Evolutionary conservation across 208 protist genomes (phyloP).

Genomic region (Trypanosoma lewisi): DNA sequence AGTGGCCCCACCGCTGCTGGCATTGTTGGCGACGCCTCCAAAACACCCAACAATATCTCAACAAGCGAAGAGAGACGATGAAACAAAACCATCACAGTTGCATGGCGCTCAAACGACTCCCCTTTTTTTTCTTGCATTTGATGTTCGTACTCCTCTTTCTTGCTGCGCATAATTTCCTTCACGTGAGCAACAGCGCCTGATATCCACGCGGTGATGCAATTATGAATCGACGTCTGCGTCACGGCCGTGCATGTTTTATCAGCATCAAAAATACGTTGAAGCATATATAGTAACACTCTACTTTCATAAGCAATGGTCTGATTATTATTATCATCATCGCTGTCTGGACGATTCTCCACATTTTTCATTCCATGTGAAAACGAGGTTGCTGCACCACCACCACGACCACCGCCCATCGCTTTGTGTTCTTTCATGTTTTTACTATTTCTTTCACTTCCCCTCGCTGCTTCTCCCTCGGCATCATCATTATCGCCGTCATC

Average conservation of each 20-base stretch:
- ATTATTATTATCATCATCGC: background rate
- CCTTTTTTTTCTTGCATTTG: background rate
- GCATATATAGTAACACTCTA: slow-evolving; percentile 3
- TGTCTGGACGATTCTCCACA: too few species aligned
- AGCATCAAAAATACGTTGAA: slow-evolving; percentile 12
- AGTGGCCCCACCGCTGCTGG: background rate
- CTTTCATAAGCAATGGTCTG: background rate
- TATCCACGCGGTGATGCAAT: slow-evolving; percentile 14
- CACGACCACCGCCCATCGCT: too few species aligned
- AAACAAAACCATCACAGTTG: slow-evolving; percentile 15
- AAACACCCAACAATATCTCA: slow-evolving; percentile 10
- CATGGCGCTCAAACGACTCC: slow-evolving; percentile 5
- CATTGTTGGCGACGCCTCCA: background rate
- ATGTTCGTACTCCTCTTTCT: slow-evolving; percentile 1
- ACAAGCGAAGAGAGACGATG: slow-evolving; percentile 21
- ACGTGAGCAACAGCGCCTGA: slow-evolving; percentile 2
- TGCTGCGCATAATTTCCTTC: slow-evolving; percentile 6
- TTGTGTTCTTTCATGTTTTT: background rate
- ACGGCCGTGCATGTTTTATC: background rate
- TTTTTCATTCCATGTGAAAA: background rate
- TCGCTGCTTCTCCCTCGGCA: background rate
- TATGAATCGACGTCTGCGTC: background rate
- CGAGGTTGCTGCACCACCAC: background rate
- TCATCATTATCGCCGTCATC: background rate
- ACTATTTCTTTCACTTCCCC: background rate